phyloP scores from a whole-genome alignment of 164 flowering plant genomes.

The Vitis cinerea region DNA sequence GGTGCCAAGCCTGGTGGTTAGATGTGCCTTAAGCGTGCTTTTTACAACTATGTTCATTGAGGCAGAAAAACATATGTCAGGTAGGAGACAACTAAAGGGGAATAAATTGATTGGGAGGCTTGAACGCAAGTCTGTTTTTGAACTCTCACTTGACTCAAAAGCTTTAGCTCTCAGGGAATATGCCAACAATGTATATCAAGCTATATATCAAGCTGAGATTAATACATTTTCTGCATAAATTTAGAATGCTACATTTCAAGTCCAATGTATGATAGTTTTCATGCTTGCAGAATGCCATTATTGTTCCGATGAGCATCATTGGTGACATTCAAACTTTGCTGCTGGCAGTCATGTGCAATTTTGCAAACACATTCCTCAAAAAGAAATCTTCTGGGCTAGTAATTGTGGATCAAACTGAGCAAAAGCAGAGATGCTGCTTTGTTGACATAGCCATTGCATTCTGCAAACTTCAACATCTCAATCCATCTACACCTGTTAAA shows the following conservation, averaged over 20 bases:
- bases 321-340: constrained; percentile 71
- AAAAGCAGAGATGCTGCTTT: constrained; percentile 55
- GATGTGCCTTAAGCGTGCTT: no score
- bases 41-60: no score
- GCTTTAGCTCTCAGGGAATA: no score
- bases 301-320: constrained; percentile 35
- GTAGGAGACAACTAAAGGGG: no score
- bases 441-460: constrained; percentile 74
- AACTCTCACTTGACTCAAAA: no score
- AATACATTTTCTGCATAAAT: no score
- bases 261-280: constrained; percentile 7
- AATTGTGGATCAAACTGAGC: constrained; percentile 49
- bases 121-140: no score
- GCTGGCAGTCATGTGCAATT: constrained; percentile 64
- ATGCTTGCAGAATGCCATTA: constrained; percentile 50
- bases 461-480: constrained; percentile 87
- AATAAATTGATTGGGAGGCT: no score
- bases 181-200: no score
- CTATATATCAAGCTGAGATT: no score
- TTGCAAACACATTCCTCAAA: constrained; percentile 40
- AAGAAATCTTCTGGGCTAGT: constrained; percentile 53
- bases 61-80: no score
- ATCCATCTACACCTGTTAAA: constrained; percentile 53
- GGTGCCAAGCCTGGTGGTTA: no score
- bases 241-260: background rate